These are phyloP conservation scores for Pyrenophora graminea DNA, from an alignment of 2,329 filamentous ascomycete genomes.

Conservation along the genomic window DNA sequence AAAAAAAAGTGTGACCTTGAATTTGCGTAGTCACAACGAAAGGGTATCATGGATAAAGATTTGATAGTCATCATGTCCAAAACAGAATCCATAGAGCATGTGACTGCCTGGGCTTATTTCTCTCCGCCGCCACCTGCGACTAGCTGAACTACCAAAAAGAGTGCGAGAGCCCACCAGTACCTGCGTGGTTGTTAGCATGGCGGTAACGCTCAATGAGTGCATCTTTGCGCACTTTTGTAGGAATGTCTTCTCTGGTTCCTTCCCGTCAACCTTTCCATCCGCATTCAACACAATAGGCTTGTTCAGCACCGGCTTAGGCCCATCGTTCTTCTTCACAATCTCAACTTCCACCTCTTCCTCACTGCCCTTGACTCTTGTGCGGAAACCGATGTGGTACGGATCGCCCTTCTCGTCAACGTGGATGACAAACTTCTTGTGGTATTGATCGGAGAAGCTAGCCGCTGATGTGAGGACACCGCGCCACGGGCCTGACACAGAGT, in stretches of 20 bases:
- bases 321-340: constrained; percentile 45
- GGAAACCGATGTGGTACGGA: constrained; percentile 53
- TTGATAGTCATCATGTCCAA: neutral
- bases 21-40: neutral
- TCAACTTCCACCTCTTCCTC: constrained; percentile 50
- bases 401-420: constrained; percentile 51
- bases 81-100: neutral
- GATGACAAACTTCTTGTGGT: constrained; percentile 51
- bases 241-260: constrained; percentile 56
- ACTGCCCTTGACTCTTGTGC: constrained; percentile 36
- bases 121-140: constrained; percentile 49
- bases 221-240: constrained; percentile 53
- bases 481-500: constrained; percentile 46
- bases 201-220: neutral
- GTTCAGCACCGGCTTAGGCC: constrained; percentile 53
- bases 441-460: constrained; percentile 48
- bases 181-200: constrained; percentile 35
- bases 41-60: neutral
- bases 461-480: constrained; percentile 53
- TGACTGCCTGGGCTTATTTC: constrained; percentile 3
- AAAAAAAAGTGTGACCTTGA: neutral
- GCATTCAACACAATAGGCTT: constrained; percentile 61
- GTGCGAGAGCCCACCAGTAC: constrained; percentile 57
- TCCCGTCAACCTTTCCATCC: constrained; percentile 55
- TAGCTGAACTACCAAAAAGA: constrained; percentile 54